Percentiles rank a stretch among this genome's conserved stretches.
Evolutionary conservation across 2,329 filamentous ascomycete species (phyloP).

Genomic region (Neofusicoccum ribis): DNA sequence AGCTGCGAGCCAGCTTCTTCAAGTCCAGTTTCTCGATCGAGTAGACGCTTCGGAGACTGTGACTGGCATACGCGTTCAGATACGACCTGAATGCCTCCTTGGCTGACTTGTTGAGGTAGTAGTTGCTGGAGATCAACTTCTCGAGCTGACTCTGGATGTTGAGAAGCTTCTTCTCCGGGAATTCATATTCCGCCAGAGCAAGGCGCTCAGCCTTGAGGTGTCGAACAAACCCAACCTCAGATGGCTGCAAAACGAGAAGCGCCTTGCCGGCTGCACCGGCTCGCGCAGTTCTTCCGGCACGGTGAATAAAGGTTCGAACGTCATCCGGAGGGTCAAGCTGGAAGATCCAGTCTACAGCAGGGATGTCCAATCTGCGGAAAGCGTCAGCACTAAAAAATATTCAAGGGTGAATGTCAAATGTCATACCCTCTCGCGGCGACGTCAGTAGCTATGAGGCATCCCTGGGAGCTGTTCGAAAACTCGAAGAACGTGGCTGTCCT

Average conservation of each 20-base stretch:
- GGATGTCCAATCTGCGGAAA: constrained; percentile 83
- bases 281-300: constrained; percentile 90
- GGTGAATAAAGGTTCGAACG: constrained; percentile 76
- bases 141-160: constrained; percentile 76
- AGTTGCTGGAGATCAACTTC: constrained; percentile 91
- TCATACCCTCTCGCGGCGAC: constrained; percentile 65
- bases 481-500: constrained; percentile 99
- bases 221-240: constrained; percentile 86
- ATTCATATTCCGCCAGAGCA: constrained; percentile 95
- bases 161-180: constrained; percentile 86
- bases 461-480: constrained; percentile 81
- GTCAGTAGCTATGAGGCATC: constrained; percentile 92
- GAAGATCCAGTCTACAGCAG: constrained; percentile 92
- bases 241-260: constrained; percentile 89
- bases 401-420: no score
- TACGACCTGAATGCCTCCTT: constrained; percentile 61
- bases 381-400: no score
- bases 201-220: constrained; percentile 61
- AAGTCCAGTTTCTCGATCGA: constrained; percentile 81
- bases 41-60: constrained; percentile 79
- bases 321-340: constrained; percentile 95
- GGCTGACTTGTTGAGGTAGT: constrained; percentile 79
- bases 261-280: constrained; percentile 78
- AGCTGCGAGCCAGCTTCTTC: constrained; percentile 80
- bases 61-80: constrained; percentile 90